Evolutionary conservation across 2,329 filamentous ascomycete genomes (phyloP), one percentile per base, ranked within the genome.

Genomic region (Colletotrichum sp.): DNA sequence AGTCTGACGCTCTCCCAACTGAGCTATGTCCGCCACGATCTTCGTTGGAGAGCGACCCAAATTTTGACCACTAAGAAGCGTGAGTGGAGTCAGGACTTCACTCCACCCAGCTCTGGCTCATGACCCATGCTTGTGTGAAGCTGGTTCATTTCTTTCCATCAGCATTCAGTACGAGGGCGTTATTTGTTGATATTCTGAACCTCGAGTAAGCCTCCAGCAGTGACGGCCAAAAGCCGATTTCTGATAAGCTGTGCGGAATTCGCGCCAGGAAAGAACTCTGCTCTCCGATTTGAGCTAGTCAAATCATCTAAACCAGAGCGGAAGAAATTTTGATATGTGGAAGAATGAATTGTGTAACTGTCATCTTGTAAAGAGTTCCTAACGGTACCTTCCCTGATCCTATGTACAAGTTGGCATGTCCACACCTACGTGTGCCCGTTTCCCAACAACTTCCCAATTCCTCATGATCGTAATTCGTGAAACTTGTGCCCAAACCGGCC

Each of bases 1-100:
- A 76, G 69, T 76, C 73, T 76, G 69, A 76, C 73, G 73, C 73
- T 76, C 72, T 76, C 73, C 73, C 73, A 76, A 76, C 73, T 76
- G 73, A 76, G 73, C 73, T 76, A 76, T 76, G 73, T 76, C 73
- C 73, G 69, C 73, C 64, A 57, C 55, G 6, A 30, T 64, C 39
- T 59, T 72, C 64, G 36, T 24, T 62, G 34, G 5, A 0, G 1
- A 0, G 1, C 0, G 26, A 5, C 0, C 0, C 2, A 1, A n/a
- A 21, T 21, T 49, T 49, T 49, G 44, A 21, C 6, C 9, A 49
- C 1, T 49, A 49, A 49, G 9, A 49, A 21, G 44, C 6, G 44
- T 49, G 10, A 49, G 3, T 3, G 44, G 44, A 2, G 44, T 1
- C 44, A 12, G 9, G 18, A 10, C 10, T 49, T 49, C 18, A 49